Evolutionary conservation across 495 filamentous ascomycete species (phyloP).

Genomic region (Articulospora tetracladia): DNA sequence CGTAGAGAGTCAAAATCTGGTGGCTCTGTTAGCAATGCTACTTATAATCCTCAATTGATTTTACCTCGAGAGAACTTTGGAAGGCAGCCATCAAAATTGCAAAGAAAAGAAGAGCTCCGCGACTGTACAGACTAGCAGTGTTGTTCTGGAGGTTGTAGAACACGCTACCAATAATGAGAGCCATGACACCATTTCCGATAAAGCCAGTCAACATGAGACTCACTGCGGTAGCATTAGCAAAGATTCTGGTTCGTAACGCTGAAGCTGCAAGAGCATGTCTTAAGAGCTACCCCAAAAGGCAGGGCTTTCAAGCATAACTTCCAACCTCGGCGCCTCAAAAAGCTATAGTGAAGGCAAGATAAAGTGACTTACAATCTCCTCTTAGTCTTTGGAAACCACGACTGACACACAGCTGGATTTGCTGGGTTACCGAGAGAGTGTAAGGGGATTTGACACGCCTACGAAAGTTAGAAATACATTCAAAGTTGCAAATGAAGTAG

Average conservation of each 20-base stretch:
- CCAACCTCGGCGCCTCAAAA: too few relatives aligned
- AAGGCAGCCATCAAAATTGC: conserved; percentile 86
- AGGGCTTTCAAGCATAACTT: too few relatives aligned
- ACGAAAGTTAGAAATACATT: neutral
- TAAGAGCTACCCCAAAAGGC: too few relatives aligned
- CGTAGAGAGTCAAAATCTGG: conserved; percentile 71
- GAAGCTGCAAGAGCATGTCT: too few relatives aligned
- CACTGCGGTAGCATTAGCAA: conserved; percentile 63
- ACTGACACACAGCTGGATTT: conserved; percentile 49
- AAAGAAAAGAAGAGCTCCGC: conserved; percentile 85
- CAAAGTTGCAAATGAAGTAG: conserved; percentile 11
- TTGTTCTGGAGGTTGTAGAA: conserved; percentile 69
- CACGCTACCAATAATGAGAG: conserved; percentile 74
- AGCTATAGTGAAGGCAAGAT: conserved; percentile 53
- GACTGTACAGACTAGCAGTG: conserved; percentile 69
- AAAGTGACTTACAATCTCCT: conserved; percentile 70
- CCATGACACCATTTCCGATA: conserved; percentile 70
- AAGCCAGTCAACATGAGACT: conserved; percentile 65
- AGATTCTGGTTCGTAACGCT: too few relatives aligned
- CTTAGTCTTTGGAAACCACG: conserved; percentile 68
- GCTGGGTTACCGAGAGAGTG: conserved; percentile 68
- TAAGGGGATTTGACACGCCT: conserved; percentile 64
- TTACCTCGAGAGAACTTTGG: conserved; percentile 66
- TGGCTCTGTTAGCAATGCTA: neutral
- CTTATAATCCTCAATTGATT: conserved; percentile 7